Percentiles rank a stretch among this genome's conserved stretches.
Conservation (phyloP, 2,329 filamentous ascomycete genomes). For the Fusarium keratoplasticum region DNA sequence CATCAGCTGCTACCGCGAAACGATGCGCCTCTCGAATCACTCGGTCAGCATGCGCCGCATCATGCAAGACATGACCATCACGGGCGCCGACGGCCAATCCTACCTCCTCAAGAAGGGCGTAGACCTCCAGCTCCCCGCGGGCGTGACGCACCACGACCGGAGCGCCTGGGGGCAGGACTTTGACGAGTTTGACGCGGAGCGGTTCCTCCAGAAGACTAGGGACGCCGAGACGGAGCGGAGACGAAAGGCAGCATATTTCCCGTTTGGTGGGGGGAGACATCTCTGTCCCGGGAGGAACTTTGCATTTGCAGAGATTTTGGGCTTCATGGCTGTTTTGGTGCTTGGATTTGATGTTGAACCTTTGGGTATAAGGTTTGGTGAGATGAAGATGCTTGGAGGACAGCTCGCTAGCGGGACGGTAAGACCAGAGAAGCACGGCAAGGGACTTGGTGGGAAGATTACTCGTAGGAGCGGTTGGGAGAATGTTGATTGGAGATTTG, state of each 20-base stretch:
- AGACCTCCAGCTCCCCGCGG: conserved; percentile 44
- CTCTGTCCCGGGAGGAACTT: conserved; percentile 50
- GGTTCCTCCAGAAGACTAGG: conserved; percentile 33
- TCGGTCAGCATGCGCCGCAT: conserved; percentile 54
- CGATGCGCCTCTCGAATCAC: conserved; percentile 55
- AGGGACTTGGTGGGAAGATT: conserved; percentile 31
- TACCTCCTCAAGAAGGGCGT: conserved; percentile 48
- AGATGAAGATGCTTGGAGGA: conserved; percentile 30
- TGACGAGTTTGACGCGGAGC: conserved; percentile 38
- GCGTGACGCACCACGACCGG: conserved; percentile 37
- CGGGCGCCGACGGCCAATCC: conserved; percentile 34
- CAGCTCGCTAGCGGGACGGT: conserved; percentile 31
- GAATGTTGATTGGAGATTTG: conserved; percentile 34
- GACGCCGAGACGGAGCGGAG: conserved; percentile 16
- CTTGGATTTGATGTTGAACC: conserved; percentile 47
- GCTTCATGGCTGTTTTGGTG: conserved; percentile 44
- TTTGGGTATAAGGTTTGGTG: conserved; percentile 25
- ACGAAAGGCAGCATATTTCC: conserved; percentile 42
- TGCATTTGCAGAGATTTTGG: conserved; percentile 49
- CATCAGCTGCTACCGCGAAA: conserved; percentile 58
- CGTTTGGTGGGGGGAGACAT: conserved; percentile 50
- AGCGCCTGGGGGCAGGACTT: conserved; percentile 41
- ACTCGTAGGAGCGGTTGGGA: conserved; percentile 28
- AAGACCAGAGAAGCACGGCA: conserved; percentile 32
- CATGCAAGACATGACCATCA: conserved; percentile 54